A percentile compares a stretch with the other conserved stretches of the same genome.
Evolutionary conservation across 805 yeast genomes (phyloP).

Genomic region (Saitoella complicata): DNA sequence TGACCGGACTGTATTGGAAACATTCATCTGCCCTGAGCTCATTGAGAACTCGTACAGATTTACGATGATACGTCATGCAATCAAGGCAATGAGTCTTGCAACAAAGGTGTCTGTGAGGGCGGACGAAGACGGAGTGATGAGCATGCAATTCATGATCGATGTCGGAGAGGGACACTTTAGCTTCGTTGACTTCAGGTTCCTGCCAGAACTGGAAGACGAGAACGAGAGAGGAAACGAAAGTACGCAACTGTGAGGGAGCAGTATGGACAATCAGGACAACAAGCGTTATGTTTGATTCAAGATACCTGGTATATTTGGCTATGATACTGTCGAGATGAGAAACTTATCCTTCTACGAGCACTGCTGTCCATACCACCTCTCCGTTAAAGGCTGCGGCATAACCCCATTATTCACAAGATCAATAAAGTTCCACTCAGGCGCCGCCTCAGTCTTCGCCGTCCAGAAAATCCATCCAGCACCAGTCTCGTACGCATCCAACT

Average conservation of each 20-base stretch:
- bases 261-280: too few species aligned
- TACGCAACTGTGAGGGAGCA: too few species aligned
- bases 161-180: background rate
- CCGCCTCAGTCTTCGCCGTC: constrained; percentile 78
- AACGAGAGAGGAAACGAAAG: too few species aligned
- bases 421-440: constrained; percentile 68
- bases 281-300: too few species aligned
- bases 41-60: background rate
- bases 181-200: constrained; percentile 2
- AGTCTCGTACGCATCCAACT: constrained; percentile 63
- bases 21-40: background rate
- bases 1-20: constrained; percentile 1
- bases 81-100: background rate
- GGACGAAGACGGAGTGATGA: constrained; percentile 1
- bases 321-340: background rate
- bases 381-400: constrained; percentile 67
- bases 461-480: constrained; percentile 81
- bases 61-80: constrained; percentile 1
- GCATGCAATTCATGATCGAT: constrained; percentile 1
- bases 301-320: too few species aligned
- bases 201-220: background rate
- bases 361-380: constrained; percentile 53
- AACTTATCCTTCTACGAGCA: constrained; percentile 28
- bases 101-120: background rate
- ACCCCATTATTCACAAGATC: constrained; percentile 39